A percentile compares a stretch with the other conserved stretches of the same genome.
Evolutionary conservation across 176 grass and related monocot genomes (phyloP).

Genomic region (Eragrostis nindensis): DNA sequence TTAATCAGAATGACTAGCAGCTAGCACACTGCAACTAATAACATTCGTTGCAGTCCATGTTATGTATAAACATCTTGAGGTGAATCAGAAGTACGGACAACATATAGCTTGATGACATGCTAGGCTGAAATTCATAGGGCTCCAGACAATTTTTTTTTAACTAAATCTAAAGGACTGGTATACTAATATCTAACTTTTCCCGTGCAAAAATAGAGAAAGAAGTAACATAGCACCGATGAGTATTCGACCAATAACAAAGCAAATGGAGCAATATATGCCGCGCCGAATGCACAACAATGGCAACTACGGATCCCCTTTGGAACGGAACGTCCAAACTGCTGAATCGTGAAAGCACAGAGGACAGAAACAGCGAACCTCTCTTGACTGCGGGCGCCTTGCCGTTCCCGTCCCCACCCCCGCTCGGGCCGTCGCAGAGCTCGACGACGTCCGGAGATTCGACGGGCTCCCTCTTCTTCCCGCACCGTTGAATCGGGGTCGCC

Average conservation of each 20-base stretch:
- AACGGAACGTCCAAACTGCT: not conserved
- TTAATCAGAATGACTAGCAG: no score
- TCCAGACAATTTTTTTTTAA: not conserved
- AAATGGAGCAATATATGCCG: not conserved
- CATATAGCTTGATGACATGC: not conserved
- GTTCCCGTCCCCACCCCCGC: not conserved
- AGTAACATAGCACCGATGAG: not conserved
- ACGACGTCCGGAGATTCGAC: slow-evolving; percentile 16
- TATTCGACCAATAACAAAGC: not conserved
- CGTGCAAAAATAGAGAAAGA: not conserved
- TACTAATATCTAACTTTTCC: not conserved
- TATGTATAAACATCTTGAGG: not conserved
- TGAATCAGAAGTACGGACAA: not conserved
- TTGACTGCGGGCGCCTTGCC: not conserved
- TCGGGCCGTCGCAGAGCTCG: not conserved
- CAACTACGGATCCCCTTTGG: not conserved
- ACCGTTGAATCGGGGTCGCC: not conserved
- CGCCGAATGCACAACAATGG: not conserved
- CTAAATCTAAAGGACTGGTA: not conserved
- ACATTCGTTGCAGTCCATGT: not conserved
- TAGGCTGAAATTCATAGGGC: not conserved
- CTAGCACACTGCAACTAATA: not conserved
- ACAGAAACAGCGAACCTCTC: slow-evolving; percentile 25
- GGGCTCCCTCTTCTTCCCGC: slow-evolving; percentile 41
- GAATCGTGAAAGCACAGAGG: not conserved